A percentile compares a stretch with the other conserved stretches of the same genome.
Conservation (phyloP, 768 basidiomycete genomes). For the Tylopilus cervinicoccineus region DNA sequence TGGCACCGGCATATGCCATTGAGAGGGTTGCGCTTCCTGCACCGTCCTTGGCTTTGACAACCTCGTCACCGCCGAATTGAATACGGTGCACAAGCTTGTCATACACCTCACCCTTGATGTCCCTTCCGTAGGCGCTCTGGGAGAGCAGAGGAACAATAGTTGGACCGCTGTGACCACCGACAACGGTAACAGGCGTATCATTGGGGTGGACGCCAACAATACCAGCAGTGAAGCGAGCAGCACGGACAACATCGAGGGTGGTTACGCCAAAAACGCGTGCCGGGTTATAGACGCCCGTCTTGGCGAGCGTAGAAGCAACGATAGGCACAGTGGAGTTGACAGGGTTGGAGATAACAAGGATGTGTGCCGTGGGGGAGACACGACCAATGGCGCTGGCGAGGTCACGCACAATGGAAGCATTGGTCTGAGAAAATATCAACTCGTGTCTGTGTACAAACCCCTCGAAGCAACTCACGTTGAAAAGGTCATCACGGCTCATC, state of each 20-base stretch:
- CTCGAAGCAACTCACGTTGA: constrained; percentile 64
- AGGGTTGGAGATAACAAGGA: constrained; percentile 98
- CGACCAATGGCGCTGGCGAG: constrained; percentile 86
- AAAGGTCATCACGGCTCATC: constrained; percentile 97
- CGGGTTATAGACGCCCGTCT: constrained; percentile 91
- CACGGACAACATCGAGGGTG: constrained; percentile 96
- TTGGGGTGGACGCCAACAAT: constrained; percentile 62
- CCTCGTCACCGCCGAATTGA: constrained; percentile 97
- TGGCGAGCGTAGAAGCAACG: constrained; percentile 86
- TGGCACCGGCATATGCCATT: constrained; percentile 76
- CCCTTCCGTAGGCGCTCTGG: constrained; percentile 68
- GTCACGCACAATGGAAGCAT: constrained; percentile 96
- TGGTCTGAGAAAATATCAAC: constrained; percentile 54
- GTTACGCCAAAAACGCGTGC: constrained; percentile 91
- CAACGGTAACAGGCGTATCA: constrained; percentile 73
- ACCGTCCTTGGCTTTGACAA: constrained; percentile 96
- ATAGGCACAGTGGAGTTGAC: constrained; percentile 99
- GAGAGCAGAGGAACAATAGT: constrained; percentile 97
- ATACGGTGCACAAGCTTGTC: constrained; percentile 86
- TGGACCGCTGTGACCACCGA: constrained; percentile 95
- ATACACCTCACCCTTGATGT: constrained; percentile 70
- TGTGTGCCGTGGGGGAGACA: constrained; percentile 84
- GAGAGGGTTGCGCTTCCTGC: constrained; percentile 73
- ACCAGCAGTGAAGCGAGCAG: constrained; percentile 83
- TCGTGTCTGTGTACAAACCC: background rate